Percentiles rank a stretch among this genome's conserved stretches.
Conservation (phyloP, 345 rosid species). For the Psidium guajava region DNA sequence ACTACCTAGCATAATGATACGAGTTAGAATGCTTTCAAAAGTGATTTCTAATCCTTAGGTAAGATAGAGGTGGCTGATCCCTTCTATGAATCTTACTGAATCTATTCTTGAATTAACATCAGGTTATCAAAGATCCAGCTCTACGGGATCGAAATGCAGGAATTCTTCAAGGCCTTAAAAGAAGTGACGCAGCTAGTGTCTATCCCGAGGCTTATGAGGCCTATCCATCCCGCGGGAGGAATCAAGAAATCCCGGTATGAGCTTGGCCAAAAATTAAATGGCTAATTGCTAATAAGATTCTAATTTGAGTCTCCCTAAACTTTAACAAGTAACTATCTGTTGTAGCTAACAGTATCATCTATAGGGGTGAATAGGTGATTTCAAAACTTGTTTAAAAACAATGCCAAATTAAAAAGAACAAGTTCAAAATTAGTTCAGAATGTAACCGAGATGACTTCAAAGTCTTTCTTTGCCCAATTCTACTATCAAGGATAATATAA, state of each 20-base stretch:
- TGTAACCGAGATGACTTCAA: no score
- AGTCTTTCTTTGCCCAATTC: no score
- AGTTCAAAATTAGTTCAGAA: no score
- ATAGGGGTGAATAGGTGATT: no score
- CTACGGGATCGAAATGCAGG: conserved; percentile 9
- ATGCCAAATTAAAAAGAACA: no score
- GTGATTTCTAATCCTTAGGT: neutral
- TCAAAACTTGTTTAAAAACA: no score
- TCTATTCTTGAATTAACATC: neutral
- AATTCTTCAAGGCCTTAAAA: conserved; percentile 2
- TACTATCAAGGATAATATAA: no score
- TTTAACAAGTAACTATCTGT: neutral
- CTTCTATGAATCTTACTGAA: neutral
- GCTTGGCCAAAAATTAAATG: neutral
- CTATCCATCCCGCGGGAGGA: neutral
- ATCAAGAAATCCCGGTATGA: neutral
- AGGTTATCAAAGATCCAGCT: conserved; percentile 7
- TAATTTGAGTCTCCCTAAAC: neutral
- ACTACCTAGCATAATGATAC: neutral
- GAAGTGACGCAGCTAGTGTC: neutral
- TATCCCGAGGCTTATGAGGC: conserved; percentile 1
- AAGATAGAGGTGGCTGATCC: neutral
- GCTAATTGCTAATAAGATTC: neutral
- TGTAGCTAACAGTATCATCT: no score
- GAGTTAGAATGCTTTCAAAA: neutral